Conservation (phyloP, 2,329 filamentous ascomycete species). For the Penicillium sp. region DNA sequence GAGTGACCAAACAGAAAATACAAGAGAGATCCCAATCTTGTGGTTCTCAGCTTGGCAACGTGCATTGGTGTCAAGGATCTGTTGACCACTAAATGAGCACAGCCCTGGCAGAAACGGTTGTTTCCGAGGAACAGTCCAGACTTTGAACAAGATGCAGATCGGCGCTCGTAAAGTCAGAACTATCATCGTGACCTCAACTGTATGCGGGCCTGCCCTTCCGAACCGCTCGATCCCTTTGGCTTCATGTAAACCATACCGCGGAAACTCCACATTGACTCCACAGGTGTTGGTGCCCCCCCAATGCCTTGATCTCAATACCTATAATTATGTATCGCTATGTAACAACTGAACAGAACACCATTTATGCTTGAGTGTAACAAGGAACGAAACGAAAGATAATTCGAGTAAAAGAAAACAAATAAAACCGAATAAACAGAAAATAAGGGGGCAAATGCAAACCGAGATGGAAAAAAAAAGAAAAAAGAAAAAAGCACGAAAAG, state of each 20-base stretch:
- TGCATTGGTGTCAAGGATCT: slow-evolving; percentile 33
- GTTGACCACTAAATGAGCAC: slow-evolving; percentile 29
- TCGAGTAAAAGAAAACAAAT: not conserved
- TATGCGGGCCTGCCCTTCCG: slow-evolving; percentile 19
- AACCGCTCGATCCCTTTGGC: slow-evolving; percentile 17
- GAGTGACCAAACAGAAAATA: slow-evolving; percentile 12
- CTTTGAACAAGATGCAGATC: slow-evolving; percentile 1
- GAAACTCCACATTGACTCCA: slow-evolving; percentile 17
- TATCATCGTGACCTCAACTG: slow-evolving; percentile 10
- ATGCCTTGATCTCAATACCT: not conserved
- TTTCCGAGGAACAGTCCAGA: slow-evolving; percentile 1
- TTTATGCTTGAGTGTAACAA: not conserved
- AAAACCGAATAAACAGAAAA: slow-evolving; percentile 2
- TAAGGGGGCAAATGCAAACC: not conserved
- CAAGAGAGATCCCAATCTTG: slow-evolving; percentile 31
- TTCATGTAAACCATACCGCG: slow-evolving; percentile 18
- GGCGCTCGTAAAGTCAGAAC: slow-evolving; percentile 2
- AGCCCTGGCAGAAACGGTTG: slow-evolving; percentile 22
- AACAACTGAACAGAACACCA: not conserved
- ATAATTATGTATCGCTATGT: not conserved
- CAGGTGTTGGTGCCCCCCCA: not conserved
- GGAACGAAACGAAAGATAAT: not conserved
- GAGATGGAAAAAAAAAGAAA: not conserved
- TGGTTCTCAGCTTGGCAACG: slow-evolving; percentile 37
- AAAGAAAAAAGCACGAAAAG: not conserved